Percentiles rank a stretch among this genome's conserved stretches.
phyloP scores from a whole-genome alignment of 2,329 filamentous ascomycete genomes.

The Pyrenophora teres region DNA sequence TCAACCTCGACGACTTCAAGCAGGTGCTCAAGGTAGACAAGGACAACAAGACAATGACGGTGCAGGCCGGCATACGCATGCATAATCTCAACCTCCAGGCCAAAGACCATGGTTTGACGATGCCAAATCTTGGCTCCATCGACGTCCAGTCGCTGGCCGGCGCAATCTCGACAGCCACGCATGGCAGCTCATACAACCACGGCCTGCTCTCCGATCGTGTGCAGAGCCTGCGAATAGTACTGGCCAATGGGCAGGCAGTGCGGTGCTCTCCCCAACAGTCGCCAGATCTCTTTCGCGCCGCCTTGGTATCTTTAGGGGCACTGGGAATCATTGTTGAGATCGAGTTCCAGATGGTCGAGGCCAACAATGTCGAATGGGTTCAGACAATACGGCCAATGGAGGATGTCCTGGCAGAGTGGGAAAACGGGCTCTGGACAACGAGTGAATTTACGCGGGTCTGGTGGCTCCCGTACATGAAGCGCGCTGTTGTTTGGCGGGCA shows the following conservation, averaged over 20 bases:
- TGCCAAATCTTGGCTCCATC: constrained; percentile 93
- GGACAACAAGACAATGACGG: constrained; percentile 68
- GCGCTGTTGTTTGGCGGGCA: constrained; percentile 89
- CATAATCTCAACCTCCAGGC: constrained; percentile 74
- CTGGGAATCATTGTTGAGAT: constrained; percentile 90
- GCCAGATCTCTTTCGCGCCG: constrained; percentile 82
- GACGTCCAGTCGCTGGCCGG: constrained; percentile 92
- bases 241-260: constrained; percentile 77
- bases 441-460: constrained; percentile 92
- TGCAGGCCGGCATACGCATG: constrained; percentile 88
- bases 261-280: constrained; percentile 71
- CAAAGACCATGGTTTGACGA: constrained; percentile 75
- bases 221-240: constrained; percentile 74
- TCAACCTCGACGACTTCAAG: constrained; percentile 87
- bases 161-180: constrained; percentile 89
- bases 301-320: constrained; percentile 83
- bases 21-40: constrained; percentile 72
- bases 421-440: constrained; percentile 75
- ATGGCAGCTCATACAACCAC: constrained; percentile 83
- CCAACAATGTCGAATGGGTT: constrained; percentile 84
- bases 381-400: constrained; percentile 76
- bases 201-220: constrained; percentile 84
- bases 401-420: constrained; percentile 73
- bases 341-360: constrained; percentile 78
- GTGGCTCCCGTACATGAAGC: constrained; percentile 94